Evolutionary conservation across 352 stramenopile genomes (phyloP), one percentile per base, ranked within the genome.

Genomic region (Phytopythium oedochilum): DNA sequence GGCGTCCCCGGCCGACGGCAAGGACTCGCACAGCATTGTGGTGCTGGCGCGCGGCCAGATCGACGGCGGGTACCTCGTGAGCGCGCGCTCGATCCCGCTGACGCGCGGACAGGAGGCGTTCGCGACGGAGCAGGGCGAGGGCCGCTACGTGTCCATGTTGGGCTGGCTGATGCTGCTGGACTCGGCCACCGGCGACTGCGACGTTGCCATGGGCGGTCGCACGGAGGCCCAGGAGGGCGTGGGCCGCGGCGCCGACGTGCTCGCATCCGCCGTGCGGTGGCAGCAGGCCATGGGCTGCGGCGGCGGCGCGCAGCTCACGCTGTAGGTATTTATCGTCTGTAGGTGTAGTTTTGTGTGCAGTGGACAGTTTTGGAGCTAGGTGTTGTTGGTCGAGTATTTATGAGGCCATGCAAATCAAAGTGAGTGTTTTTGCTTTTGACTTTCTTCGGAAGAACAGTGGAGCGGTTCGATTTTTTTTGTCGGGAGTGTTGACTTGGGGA

Each of bases 121-220:
- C 39, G 64, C 60, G 4, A 59, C 47, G 11, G 43, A 53, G 28
- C 64, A 77, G 44, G 59, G 55, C 36, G 59, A 57, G 34, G 50
- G 35, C 23, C 35, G 38, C 3, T 77, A 73, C 42, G 34, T 73
- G 49, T 57, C 62, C 2, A 49, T 73, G 18, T 31, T 77, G 28
- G 61, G 53, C 32, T 77, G 68, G 68, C 67, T 77, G 59, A 77
- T 77, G 68, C 46, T 77, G 34, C 40, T 77, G 39, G 65, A 77
- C 61, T 67, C 60, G 48, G 1, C 40, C 40, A 65, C 59, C 25
- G 64, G 73, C 49, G 61, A 66, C 54, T 77, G 68, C 32, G 64
- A 77, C 38, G 68, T 73, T n/a, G 63, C 67, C 8, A 52, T 77
- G 17, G 68, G 68, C 9, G 59, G 59, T 20, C 61, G 61, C 29